Base-by-base conservation (phyloP, 2,329 filamentous ascomycete species). In the Claviceps pazoutovae region DNA sequence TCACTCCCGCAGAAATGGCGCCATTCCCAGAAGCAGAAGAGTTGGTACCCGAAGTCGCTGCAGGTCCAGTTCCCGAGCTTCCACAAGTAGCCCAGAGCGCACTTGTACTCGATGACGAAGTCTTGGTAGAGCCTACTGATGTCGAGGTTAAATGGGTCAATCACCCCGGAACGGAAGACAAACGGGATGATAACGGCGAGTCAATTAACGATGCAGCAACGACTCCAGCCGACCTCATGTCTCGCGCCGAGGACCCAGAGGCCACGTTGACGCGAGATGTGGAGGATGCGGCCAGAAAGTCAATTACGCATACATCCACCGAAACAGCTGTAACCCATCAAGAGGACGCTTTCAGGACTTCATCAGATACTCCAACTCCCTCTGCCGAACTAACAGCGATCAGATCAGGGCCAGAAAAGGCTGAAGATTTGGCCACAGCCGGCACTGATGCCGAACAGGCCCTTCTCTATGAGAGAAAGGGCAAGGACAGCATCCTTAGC, bases 361-460 rank as follows among this genome's bases (percentile, higher is more conserved):
- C 4, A n/a, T 26, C 11, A 23, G 26, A 46, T 16, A 39, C 13
- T 2, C 34, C n/a, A 19, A 6, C 4, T 19, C 3, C 34, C 4
- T 44, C 42, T 36, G 6, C 19, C 19, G 42, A 47, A 19, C 9
- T 37, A 47, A 34, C 21, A 34, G 30, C 19, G 17, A 14, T 44
- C 23, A 23, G 34, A n/a, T 16, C 36, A 9, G 9, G 8, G 6
- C n/a, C 37, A 7, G 16, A 38, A 14, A 37, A 39, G 26, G 14
- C 53, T 19, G 43, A 48, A 39, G n/a, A n/a, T 19, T 9, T 46
- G 44, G 14, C 36, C 38, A 14, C 41, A 0, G 16, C 26, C 2
- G 30, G 48, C 13, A 21, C 41, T 16, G 43, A 46, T 46, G 46
- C 53, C 8, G 42, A 39, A 16, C 48, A 58, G 47, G 47, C 38